Evolutionary conservation across 2,329 filamentous ascomycete species (phyloP).

Genomic region (Neofusicoccum parvum): DNA sequence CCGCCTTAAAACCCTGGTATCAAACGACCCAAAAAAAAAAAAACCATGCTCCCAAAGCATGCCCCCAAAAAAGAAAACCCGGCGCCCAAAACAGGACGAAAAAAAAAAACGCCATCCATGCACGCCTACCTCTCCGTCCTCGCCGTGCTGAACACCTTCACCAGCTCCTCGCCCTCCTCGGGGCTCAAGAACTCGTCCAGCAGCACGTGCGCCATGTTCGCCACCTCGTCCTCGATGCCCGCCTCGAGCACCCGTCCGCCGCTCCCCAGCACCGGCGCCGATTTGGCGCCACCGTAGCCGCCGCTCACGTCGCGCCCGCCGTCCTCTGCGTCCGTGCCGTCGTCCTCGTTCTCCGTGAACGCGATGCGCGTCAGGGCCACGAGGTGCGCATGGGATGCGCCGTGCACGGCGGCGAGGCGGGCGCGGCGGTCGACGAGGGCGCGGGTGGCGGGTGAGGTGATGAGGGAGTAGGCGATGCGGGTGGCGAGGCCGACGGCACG

Average conservation of each 20-base stretch:
- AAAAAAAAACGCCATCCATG: background rate
- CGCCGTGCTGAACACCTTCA: conserved; percentile 44
- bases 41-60: too few relatives aligned
- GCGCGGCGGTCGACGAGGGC: conserved; percentile 63
- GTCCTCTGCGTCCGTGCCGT: background rate
- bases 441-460: conserved; percentile 60
- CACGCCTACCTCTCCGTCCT: background rate
- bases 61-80: too few relatives aligned
- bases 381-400: conserved; percentile 79
- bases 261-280: background rate
- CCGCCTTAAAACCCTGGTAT: too few relatives aligned
- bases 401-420: conserved; percentile 70
- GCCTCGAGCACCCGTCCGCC: conserved; percentile 71
- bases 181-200: conserved; percentile 80
- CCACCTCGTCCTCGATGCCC: conserved; percentile 75
- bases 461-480: conserved; percentile 62
- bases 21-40: too few relatives aligned
- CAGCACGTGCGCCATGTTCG: conserved; percentile 79
- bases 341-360: conserved; percentile 64
- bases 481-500: conserved; percentile 61
- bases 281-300: background rate
- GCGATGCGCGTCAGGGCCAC: conserved; percentile 80
- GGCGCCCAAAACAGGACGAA: too few relatives aligned
- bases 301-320: background rate
- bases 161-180: conserved; percentile 69